Percentiles rank a stretch among this genome's conserved stretches.
These are phyloP conservation scores for Aegilops sharonensis DNA, from an alignment of 176 grass and related monocot genomes.

Conservation along the genomic window DNA sequence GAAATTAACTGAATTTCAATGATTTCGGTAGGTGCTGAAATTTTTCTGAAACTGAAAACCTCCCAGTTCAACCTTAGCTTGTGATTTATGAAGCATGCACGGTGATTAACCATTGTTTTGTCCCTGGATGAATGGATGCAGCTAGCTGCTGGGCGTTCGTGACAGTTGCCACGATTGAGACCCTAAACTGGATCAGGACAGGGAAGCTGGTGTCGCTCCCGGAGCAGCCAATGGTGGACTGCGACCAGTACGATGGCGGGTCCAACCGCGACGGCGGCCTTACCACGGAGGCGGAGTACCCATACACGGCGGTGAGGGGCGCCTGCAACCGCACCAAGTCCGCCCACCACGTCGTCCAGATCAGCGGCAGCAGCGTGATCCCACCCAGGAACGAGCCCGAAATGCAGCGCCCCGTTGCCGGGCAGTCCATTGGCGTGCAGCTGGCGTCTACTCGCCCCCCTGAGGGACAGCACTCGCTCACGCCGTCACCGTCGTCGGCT, in stretches of 20 bases:
- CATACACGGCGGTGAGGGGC: constrained; percentile 24
- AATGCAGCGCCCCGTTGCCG: constrained; percentile 26
- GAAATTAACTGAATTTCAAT: no score
- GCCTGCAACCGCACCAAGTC: constrained; percentile 13
- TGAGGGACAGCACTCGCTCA: constrained; percentile 40
- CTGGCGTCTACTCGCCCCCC: constrained; percentile 40
- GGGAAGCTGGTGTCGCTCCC: constrained; percentile 24
- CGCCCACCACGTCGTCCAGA: neutral
- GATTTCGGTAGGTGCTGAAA: no score
- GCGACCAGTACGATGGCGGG: constrained; percentile 31
- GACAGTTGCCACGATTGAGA: constrained; percentile 46
- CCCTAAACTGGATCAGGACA: constrained; percentile 39
- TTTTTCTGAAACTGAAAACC: no score
- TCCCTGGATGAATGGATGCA: neutral
- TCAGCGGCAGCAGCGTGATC: constrained; percentile 25
- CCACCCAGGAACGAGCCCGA: neutral
- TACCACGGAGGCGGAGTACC: constrained; percentile 29
- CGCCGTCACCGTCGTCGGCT: constrained; percentile 45
- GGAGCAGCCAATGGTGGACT: constrained; percentile 57
- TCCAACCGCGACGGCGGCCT: constrained; percentile 39
- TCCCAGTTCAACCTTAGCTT: neutral
- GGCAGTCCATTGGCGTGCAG: constrained; percentile 40
- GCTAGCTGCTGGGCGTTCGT: constrained; percentile 59
- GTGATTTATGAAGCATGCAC: neutral
- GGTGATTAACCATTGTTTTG: neutral